Base-by-base conservation (phyloP, 257 asterid genomes). In the Vinca minor region DNA sequence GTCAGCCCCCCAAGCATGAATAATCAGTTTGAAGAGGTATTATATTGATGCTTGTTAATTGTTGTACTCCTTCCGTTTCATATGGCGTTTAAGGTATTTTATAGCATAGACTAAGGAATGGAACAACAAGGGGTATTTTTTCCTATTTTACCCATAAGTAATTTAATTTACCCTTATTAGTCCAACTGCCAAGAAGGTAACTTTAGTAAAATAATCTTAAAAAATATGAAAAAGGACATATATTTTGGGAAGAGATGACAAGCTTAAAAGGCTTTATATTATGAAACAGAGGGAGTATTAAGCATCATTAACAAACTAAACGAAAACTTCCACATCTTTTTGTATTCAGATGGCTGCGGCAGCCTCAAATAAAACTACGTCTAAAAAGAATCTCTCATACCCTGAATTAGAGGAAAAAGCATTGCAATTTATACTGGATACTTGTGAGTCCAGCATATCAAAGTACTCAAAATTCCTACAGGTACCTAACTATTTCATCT, bases 271-370 rank as follows among this genome's bases (percentile, higher is more conserved):
- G n/a, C n/a, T n/a, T n/a, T n/a, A n/a, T n/a, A n/a, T n/a, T n/a
- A n/a, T n/a, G n/a, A n/a, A n/a, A n/a, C n/a, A n/a, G n/a, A n/a
- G n/a, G n/a, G n/a, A n/a, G n/a, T n/a, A 11, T 41, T 25, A 7
- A 39, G 41, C 23, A 26, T 4, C 18, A 11, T 21, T 34, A 5
- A 62, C 17, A 46, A 44, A 44, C 42, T 56, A 56, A 28, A 9
- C 6, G 14, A 18, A 26, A 15, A 56, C 42, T 17, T 17, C 15
- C 12, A 28, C 3, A 38, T 8, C 38, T 29, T 36, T 31, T n/a
- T n/a, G n/a, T n/a, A n/a, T n/a, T 52, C 79, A 91, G 98, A 82
- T 91, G 88, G 92, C 96, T 70, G 88, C 90, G 68, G 95, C 94
- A 45, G 98, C 96, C 42, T 91, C 96, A 26, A 91, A 80, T 66